Evolutionary conservation across 306 rosid genomes (phyloP).

Genomic region (Prunus persica): DNA sequence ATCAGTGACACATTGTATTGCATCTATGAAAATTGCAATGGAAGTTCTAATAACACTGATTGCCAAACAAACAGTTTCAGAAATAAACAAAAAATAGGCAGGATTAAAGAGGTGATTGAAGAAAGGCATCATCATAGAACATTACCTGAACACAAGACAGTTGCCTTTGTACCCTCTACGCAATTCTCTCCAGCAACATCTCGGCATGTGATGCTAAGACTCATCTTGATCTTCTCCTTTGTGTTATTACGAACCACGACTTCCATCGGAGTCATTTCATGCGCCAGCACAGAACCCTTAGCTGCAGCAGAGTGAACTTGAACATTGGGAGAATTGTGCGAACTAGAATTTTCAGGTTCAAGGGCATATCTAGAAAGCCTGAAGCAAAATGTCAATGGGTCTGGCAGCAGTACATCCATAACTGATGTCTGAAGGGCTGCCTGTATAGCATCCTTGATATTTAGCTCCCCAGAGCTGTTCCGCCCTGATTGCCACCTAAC

Average conservation of each 20-base stretch:
- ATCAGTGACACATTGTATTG: background rate
- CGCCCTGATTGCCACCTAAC: constrained; percentile 91
- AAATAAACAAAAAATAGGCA: background rate
- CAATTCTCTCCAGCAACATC: constrained; percentile 96
- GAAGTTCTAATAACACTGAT: background rate
- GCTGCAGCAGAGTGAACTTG: constrained; percentile 35
- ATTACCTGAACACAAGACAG: constrained; percentile 90
- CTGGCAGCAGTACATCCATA: constrained; percentile 93
- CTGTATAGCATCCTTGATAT: constrained; percentile 87
- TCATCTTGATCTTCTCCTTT: constrained; percentile 77
- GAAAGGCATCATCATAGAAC: background rate
- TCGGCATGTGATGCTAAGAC: constrained; percentile 74
- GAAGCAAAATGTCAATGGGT: constrained; percentile 91
- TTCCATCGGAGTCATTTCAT: constrained; percentile 84
- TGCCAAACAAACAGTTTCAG: background rate
- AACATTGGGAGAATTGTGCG: constrained; percentile 23
- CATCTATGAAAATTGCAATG: background rate
- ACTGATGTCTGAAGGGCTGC: constrained; percentile 88
- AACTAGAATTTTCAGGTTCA: constrained; percentile 32
- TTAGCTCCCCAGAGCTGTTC: constrained; percentile 80
- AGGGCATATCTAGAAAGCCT: constrained; percentile 50
- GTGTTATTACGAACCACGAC: constrained; percentile 91
- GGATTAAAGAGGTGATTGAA: background rate
- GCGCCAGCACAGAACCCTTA: constrained; percentile 68
- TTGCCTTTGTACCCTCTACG: constrained; percentile 73